A percentile compares a stretch with the other conserved stretches of the same genome.
These are phyloP conservation scores for Bromus sterilis DNA, from an alignment of 176 grass and related monocot genomes.

Conservation along the genomic window DNA sequence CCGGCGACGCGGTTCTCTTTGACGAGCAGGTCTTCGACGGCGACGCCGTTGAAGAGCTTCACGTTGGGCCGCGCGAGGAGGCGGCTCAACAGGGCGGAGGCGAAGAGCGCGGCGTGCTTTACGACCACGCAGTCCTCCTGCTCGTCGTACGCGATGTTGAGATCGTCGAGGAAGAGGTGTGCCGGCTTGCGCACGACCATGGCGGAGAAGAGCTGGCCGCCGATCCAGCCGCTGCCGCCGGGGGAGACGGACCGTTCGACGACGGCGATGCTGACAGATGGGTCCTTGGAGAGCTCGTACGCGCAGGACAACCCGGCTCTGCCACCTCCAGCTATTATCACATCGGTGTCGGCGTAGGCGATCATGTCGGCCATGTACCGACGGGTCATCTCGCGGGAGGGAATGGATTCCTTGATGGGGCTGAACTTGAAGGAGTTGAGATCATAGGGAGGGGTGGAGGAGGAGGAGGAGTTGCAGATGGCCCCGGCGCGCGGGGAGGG, in stretches of 20 bases:
- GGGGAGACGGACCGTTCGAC: slow-evolving; percentile 88
- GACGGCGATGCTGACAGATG: slow-evolving; percentile 49
- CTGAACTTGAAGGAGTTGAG: slow-evolving; percentile 58
- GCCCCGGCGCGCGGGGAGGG: not conserved
- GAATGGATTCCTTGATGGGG: slow-evolving; percentile 83
- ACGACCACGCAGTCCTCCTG: slow-evolving; percentile 76
- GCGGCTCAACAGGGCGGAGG: slow-evolving; percentile 81
- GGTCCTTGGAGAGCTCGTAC: slow-evolving; percentile 95
- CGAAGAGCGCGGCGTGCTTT: slow-evolving; percentile 91
- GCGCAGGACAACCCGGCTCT: slow-evolving; percentile 84
- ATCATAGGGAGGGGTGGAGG: slow-evolving; percentile 49
- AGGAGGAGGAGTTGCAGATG: slow-evolving; percentile 26
- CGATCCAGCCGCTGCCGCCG: slow-evolving; percentile 87
- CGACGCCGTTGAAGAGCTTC: slow-evolving; percentile 93
- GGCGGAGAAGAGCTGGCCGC: slow-evolving; percentile 92
- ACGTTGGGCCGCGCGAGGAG: slow-evolving; percentile 77
- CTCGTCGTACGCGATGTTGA: slow-evolving; percentile 74
- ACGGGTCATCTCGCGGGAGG: slow-evolving; percentile 81
- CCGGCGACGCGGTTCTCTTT: slow-evolving; percentile 59
- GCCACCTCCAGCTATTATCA: slow-evolving; percentile 71
- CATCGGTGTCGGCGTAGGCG: slow-evolving; percentile 82
- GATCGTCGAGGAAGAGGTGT: slow-evolving; percentile 84
- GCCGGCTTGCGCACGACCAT: slow-evolving; percentile 96
- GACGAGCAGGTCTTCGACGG: slow-evolving; percentile 86
- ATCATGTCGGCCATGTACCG: slow-evolving; percentile 96